Base-by-base conservation (phyloP, 2,329 filamentous ascomycete species). In the Arachnomyces sp. region DNA sequence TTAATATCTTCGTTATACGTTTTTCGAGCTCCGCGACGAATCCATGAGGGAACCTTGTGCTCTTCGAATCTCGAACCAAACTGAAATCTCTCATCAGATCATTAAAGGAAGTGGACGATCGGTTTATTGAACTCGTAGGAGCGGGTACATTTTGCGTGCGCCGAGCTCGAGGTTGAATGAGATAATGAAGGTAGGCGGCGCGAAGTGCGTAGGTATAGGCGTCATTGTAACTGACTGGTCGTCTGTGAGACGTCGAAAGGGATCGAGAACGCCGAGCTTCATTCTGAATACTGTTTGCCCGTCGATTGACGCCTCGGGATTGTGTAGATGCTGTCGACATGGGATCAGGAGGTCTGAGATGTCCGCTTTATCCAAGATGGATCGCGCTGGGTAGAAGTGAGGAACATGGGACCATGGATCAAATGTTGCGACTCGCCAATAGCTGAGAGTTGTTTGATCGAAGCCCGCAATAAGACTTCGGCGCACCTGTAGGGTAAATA, bases 171-270 rank as follows among this genome's bases (percentile, higher is more conserved):
- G 92, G 90, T 61, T 95, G 88, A 38, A 98, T 76, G 33, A 96
- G 80, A 64, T 98, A 93, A 63, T 90, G 77, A 43, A 98, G 83
- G 65, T 87, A 95, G 52, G 90, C 90, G 51, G 86, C 82, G 47
- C 92, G 84, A 40, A 98, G 78, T 53, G 89, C 88, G 66, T 87
- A 95, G 48, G 81, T 84, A 67, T 93, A 95, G 58, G 87, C 89
- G 65, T 95, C 87, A 53, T 93, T 84, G 60, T 72, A 56, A 49
- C 54, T 66, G 45, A 72, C 55, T 12, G 63, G 61, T 37, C 66
- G 65, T 40, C 62, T 62, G 40, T 66, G 63, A 36, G 58, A 57
- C 42, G 58, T 48, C 28, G 69, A 72, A 33, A 59, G 58, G 46
- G 61, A 66, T 48, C 66, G 62, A 39, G 65, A 65, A 47, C 61